Evolutionary conservation across 2,329 filamentous ascomycete genomes (phyloP), one percentile per base, ranked within the genome.

Genomic region (Penicillium janthinellum): DNA sequence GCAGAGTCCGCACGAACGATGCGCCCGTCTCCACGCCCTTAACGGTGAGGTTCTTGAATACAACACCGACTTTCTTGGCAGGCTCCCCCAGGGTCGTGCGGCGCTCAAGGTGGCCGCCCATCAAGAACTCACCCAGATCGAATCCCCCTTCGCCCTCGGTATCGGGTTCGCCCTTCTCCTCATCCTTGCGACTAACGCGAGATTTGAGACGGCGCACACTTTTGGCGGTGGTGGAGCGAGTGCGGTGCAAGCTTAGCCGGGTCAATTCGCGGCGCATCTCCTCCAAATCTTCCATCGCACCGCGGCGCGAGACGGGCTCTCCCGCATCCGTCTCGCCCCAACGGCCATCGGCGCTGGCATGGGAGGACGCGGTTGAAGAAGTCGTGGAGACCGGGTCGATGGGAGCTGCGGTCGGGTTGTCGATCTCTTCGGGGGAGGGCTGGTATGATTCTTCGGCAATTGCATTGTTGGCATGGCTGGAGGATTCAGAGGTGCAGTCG

Each of bases 31-130:
- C 86, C 7, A 88, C 78, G 17, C 90, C 90, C 72, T 89, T 88
- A 31, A 94, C 90, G 0, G 86, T 91, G 52, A 94, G 79, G 66
- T 90, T 83, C 75, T 89, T 90, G 80, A 88, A 94, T 1, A 92
- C 79, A 1, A 94, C 88, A 2, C 91, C 90, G 11, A 94, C 85
- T 68, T 88, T 90, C 78, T 94, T 95, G 11, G 88, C 84, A 0
- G 90, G 89, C 38, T 82, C 80, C 5, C 86, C 88, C 4, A 76
- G 71, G 34, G 87, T 83, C 2, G 84, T 85, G 12, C 89, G 83
- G 71, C 89, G 91, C 75, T 92, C 90, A 60, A 92, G 88, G 67
- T 90, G 88, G 1, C 90, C 90, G 60, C 90, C 86, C 49, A 86
- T 84, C 76, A 93, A 84, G 70, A 93, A 93, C 12, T 86, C 79